phyloP scores from a whole-genome alignment of 2,329 filamentous ascomycete species.

The Periconia sp. region DNA sequence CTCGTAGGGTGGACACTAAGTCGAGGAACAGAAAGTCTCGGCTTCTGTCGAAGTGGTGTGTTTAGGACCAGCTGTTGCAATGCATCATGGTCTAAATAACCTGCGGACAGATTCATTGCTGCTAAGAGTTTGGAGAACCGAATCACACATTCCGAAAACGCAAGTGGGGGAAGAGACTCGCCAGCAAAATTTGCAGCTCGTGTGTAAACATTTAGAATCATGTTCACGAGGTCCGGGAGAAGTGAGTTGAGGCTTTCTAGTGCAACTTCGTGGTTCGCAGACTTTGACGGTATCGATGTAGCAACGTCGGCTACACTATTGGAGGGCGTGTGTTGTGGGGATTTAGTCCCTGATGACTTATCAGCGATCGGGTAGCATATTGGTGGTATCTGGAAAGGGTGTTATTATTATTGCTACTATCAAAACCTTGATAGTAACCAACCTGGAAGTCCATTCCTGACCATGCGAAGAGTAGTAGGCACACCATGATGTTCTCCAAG shows the following conservation, averaged over 20 bases:
- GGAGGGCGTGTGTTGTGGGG: conserved; percentile 48
- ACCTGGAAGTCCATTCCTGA: conserved; percentile 82
- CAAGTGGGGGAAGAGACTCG: conserved; percentile 73
- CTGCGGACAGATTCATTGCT: conserved; percentile 69
- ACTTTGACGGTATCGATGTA: conserved; percentile 49
- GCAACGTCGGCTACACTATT: conserved; percentile 47
- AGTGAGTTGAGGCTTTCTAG: conserved; percentile 60
- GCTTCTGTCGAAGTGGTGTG: conserved; percentile 54
- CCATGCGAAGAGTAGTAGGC: conserved; percentile 84
- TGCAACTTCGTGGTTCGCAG: conserved; percentile 47
- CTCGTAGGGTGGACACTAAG: conserved; percentile 43
- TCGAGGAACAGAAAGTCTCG: conserved; percentile 40
- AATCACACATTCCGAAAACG: conserved; percentile 75
- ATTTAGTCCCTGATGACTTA: conserved; percentile 52
- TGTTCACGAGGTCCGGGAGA: conserved; percentile 76
- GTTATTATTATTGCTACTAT: conserved; percentile 12
- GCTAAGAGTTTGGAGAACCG: conserved; percentile 74
- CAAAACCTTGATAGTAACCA: conserved; percentile 23
- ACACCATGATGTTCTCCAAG: conserved; percentile 83
- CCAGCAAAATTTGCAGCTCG: conserved; percentile 67
- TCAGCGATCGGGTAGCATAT: conserved; percentile 59
- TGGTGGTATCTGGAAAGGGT: conserved; percentile 56
- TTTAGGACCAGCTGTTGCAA: conserved; percentile 54
- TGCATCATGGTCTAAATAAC: conserved; percentile 65
- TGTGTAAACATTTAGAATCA: conserved; percentile 75